Evolutionary conservation across 345 rosid species (phyloP), one percentile per base, ranked within the genome.

Genomic region (Eucalyptus sideroxylon): DNA sequence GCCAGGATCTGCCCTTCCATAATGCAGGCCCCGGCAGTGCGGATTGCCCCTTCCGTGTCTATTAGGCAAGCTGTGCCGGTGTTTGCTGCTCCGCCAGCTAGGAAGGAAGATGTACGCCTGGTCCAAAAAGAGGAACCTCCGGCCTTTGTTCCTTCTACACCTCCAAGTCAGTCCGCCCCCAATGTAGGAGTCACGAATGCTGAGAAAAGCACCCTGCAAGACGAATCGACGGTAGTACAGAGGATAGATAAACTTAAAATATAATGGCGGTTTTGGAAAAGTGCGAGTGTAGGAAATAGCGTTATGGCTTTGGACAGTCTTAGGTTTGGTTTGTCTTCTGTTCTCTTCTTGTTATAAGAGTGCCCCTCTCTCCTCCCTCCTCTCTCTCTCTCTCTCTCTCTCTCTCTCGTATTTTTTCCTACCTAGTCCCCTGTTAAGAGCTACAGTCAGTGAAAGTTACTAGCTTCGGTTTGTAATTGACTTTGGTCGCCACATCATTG

Each of bases 21-120:
- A 81, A 89, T 94, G 94, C 92, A 91, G 14, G 87, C 93, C 13
- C 88, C 92, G 23, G 91, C 93, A 4, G 91, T 94, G 86, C 93
- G 92, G 30, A 91, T 94, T 53, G 98, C 98, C 2, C 95, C 95
- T 8, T 94, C 99, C 31, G 97, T 97, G 89, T 95, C 96, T 11
- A 92, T 98, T 56, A 94, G 99, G 93, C 99, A 94, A 88, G 94
- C 92, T 1, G 93, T 95, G 82, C 98, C 97, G 2, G 98, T 95
- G 31, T 95, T 91, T 92, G 95, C 98, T 53, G 94, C 97, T 31
- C 93, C 98, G 37, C 93, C 92, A 10, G 87, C 90, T 65, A 87
- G 86, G 12, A 94, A 91, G 91, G 96, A 92, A 88, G 94, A 93
- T 82, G 89, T 91, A 67, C 72, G 87, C 14, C n/a, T 67, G 5